Evolutionary conservation across 1,284 basidiomycete genomes (phyloP), one percentile per base, ranked within the genome.

Genomic region (Singerocomus rubriflavus): DNA sequence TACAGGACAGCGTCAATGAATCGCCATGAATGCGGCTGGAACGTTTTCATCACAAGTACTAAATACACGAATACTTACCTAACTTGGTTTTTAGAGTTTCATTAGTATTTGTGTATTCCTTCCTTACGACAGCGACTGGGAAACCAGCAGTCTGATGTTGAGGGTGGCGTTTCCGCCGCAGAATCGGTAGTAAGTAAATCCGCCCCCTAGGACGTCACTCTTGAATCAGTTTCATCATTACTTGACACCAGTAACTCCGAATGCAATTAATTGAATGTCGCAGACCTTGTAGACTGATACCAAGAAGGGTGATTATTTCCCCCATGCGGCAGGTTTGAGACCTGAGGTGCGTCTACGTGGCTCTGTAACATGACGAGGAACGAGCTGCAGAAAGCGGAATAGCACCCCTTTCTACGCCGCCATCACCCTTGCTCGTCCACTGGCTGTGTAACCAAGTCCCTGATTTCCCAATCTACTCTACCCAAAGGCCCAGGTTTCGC

Each of bases 311-410:
- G 26, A 14, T 35, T 34, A 33, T 38, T 44, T 44, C 38, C 36
- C 31, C 35, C 21, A 10, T 13, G 36, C 13, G 7, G 30, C 29
- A 35, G 21, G 21, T 21, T 49, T 32, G 47, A 34, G 47, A 17
- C 31, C 31, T 52, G 36, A 53, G 44, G 57, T 46, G 36, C 49
- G 54, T 40, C 41, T 57, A 32, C 31, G 29, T 14, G 37, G 40
- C 53, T 57, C 43, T 62, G 57, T 57, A 57, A 57, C 62, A 57
- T 64, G 47, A 48, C 59, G 54, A 61, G 29, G 27, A 52, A 48
- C 34, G 30, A n/a, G 29, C 21, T 26, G 45, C 30, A 42, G 39
- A 30, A 29, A 37, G 2, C 40, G 7, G 30, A 6, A 31, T 14
- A 5, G 29, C 14, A 30, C 30, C 25, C 21, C 34, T 29, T 37